Base-by-base conservation (phyloP, 495 filamentous ascomycete species). In the Xylaria bambusicola region DNA sequence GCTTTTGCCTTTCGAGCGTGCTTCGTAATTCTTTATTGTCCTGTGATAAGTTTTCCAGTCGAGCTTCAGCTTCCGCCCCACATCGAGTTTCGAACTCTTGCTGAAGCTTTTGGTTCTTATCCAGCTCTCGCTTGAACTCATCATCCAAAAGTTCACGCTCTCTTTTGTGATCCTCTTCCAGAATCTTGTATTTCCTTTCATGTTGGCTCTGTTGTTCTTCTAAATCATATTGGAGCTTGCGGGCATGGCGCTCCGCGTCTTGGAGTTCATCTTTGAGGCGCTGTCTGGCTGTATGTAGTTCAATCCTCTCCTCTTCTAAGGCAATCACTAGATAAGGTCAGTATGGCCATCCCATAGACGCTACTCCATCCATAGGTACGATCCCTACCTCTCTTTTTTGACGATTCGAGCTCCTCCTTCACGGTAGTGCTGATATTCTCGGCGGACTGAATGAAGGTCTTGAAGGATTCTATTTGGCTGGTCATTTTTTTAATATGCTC, bases 401-500 rank as follows among this genome's bases (percentile, higher is more conserved):
- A 88, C 4, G 89, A 24, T 3, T 84, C 81, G 20, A 93, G 77
- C 0, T 83, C 80, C 52, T 93, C 88, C 63, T 91, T 89, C 52
- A 90, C 65, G 1, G 75, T 78, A 47, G 80, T 83, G 62, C 79
- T 83, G 56, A 87, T 85, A 20, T 81, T 81, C 5, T 81, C 80
- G 8, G 85, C 82, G 12, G 78, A 73, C 24, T 80, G 82, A 65
- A 95, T 75, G n/a, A 82, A 80, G 41, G 84, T 74, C 60, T 84
- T 82, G 44, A 95, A 73, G 3, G 72, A 64, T 18, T 77, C 74
- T 61, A 86, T 86, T 58, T 90, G 72, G 2, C 75, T 73, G 58
- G 92, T 86, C 70, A 94, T 82, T 26, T 80, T 74, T 51, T 89
- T 84, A 56, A 86, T 83, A 71, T n/a, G n/a, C n/a, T 96, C 88